Base-by-base conservation (phyloP, 495 filamentous ascomycete species). In the Penicillium antarcticum region DNA sequence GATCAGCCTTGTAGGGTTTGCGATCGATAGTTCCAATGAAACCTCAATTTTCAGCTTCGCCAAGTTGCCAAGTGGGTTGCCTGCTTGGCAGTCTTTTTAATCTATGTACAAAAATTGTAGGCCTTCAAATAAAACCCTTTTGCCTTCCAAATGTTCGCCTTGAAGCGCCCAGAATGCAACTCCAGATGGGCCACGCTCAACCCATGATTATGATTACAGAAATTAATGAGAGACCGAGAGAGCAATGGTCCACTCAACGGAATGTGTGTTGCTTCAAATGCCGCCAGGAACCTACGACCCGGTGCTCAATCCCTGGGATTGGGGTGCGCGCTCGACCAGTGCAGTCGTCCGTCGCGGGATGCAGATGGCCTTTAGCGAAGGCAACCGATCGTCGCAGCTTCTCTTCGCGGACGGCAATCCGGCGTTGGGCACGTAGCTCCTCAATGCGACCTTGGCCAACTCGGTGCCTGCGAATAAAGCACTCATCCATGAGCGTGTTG, bases 401-500 rank as follows among this genome's bases (percentile, higher is more conserved):
- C 18, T 75, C 74, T 53, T 77, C 63, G 23, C 74, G 69, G 17
- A 77, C 71, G 10, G 74, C 74, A 0, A 59, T 55, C 29, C 74
- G 70, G 13, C 74, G 72, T 1, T 67, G 44, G 1, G 64, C 67
- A 34, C 74, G 53, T 12, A 77, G 45, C 36, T 74, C 68, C n/a
- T 77, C 72, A 24, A 77, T 75, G n/a, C 72, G 69, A 13, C 69
- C 69, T 41, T 91, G 85, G n/a, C 87, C 87, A 57, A 95, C 89
- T 31, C 91, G 89, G 63, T 90, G 87, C n/a, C 86, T 76, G 18
- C 88, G 79, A 53, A 77, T 78, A 62, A 89, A 92, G 60, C 87
- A 91, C 17, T 87, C 80, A 50, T 95, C 90, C 65, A 97, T 79
- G 11, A 98, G 69, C 7, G 68, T 63, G 56, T 92, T 92, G 48